Conservation (phyloP, 768 basidiomycete genomes). For the Lepiota brunneoincarnata region DNA sequence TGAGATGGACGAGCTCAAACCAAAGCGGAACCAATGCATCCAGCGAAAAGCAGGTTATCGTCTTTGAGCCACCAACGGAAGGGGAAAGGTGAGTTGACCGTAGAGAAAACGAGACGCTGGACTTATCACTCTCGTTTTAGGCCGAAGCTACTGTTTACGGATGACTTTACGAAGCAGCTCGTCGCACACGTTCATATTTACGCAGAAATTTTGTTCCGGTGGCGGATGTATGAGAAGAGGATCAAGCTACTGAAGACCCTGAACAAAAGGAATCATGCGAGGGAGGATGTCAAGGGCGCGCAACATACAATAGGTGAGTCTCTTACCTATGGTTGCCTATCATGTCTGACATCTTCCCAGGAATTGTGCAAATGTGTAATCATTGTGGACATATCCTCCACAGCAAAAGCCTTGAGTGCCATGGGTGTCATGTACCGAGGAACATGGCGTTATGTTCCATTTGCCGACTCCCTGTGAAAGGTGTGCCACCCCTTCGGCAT, state of each 20-base stretch:
- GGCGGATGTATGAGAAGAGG: constrained; percentile 70
- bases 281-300: constrained; percentile 17
- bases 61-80: constrained; percentile 29
- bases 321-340: neutral
- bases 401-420: constrained; percentile 36
- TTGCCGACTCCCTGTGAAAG: constrained; percentile 75
- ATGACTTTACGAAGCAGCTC: constrained; percentile 40
- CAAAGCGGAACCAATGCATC: constrained; percentile 13
- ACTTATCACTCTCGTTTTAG: constrained; percentile 13
- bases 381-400: constrained; percentile 36
- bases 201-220: constrained; percentile 71
- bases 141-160: constrained; percentile 29
- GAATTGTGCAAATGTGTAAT: constrained; percentile 40
- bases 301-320: constrained; percentile 35
- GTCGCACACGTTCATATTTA: constrained; percentile 62
- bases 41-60: constrained; percentile 27
- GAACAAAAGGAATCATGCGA: constrained; percentile 23
- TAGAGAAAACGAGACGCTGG: constrained; percentile 7
- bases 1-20: constrained; percentile 35
- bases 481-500: constrained; percentile 29
- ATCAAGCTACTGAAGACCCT: constrained; percentile 72
- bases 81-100: constrained; percentile 23
- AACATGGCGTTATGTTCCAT: constrained; percentile 60
- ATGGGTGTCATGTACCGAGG: constrained; percentile 38
- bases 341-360: constrained; percentile 23